phyloP scores from a whole-genome alignment of 495 filamentous ascomycete genomes.

The Aspergillus kassunensis region DNA sequence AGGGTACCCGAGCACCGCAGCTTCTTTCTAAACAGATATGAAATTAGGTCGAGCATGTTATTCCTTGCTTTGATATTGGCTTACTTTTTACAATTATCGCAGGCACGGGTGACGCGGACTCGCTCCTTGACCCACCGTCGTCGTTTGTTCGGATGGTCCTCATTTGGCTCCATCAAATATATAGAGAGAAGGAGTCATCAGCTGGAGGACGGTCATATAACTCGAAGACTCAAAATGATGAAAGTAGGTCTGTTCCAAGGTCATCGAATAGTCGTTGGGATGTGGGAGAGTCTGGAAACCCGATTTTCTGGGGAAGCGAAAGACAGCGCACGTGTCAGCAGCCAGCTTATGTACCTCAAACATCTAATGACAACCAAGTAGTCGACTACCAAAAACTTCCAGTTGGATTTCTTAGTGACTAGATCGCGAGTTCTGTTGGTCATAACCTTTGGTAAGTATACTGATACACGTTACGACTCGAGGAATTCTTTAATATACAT shows the following conservation, averaged over 20 bases:
- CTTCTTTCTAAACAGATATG: slow-evolving; percentile 21
- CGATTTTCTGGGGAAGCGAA: not conserved
- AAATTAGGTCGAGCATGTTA: not conserved
- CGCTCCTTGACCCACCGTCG: slow-evolving; percentile 21
- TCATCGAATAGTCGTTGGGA: not conserved
- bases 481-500: no score
- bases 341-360: no score
- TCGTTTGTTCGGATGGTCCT: slow-evolving; percentile 15
- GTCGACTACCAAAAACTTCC: no score
- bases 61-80: not conserved
- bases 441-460: no score
- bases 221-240: not conserved
- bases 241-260: not conserved
- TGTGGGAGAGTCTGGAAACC: not conserved
- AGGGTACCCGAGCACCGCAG: slow-evolving; percentile 29
- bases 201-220: no score
- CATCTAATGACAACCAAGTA: no score
- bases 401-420: no score
- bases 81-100: slow-evolving; percentile 32
- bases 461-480: no score
- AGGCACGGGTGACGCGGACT: slow-evolving; percentile 31
- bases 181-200: not conserved
- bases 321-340: not conserved
- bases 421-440: no score
- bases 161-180: slow-evolving; percentile 9